Conservation (phyloP, 768 basidiomycete genomes). For the Boletus vinaceobasis region DNA sequence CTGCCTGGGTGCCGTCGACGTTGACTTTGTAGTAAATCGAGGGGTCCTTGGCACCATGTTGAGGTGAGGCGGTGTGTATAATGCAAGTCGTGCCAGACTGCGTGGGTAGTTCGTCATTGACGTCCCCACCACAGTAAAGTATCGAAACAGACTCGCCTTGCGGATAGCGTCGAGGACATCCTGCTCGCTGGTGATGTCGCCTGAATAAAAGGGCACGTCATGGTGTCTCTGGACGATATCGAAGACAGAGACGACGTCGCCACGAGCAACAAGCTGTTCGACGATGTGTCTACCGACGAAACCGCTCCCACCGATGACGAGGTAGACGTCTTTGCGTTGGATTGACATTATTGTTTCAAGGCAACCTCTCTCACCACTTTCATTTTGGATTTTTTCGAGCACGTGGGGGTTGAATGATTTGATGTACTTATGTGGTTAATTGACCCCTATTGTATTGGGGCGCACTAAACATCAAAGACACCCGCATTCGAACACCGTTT, state of each 20-base stretch:
- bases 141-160: constrained; percentile 47
- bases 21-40: constrained; percentile 90
- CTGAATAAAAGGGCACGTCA: constrained; percentile 84
- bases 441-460: constrained; percentile 3
- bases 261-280: constrained; percentile 73
- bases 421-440: constrained; percentile 8
- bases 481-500: too few relatives aligned
- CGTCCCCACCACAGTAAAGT: neutral
- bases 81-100: constrained; percentile 85
- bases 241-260: constrained; percentile 79
- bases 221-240: constrained; percentile 91
- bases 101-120: neutral
- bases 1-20: constrained; percentile 82
- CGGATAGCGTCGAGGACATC: constrained; percentile 69
- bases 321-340: constrained; percentile 59
- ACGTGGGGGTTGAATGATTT: neutral
- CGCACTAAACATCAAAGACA: too few relatives aligned
- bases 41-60: constrained; percentile 62
- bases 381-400: constrained; percentile 4
- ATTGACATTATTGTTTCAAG: constrained; percentile 12
- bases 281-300: constrained; percentile 92
- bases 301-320: constrained; percentile 93
- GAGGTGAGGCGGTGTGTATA: constrained; percentile 91
- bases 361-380: neutral
- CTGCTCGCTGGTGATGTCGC: constrained; percentile 79